Percentiles rank a stretch among this genome's conserved stretches.
Evolutionary conservation across 2,329 filamentous ascomycete species (phyloP).

Genomic region (Penicillium sp.): DNA sequence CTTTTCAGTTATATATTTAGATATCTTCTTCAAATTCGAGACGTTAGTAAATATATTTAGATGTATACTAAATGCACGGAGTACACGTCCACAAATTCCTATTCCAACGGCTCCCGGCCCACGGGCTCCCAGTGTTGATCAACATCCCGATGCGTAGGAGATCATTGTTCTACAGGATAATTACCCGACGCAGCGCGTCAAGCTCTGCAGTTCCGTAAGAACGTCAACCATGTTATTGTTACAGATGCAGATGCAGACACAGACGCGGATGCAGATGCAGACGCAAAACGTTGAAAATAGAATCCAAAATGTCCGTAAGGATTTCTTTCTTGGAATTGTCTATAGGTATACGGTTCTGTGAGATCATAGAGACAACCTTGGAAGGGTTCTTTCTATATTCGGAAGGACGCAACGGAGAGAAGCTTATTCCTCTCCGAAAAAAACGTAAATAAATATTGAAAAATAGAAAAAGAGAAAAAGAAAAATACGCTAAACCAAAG

Average conservation of each 20-base stretch:
- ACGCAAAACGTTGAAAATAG: background rate
- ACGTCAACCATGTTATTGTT: constrained; percentile 11
- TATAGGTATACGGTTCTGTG: background rate
- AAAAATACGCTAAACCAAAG: background rate
- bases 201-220: constrained; percentile 1
- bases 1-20: background rate
- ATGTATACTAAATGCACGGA: background rate
- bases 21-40: background rate
- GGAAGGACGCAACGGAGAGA: background rate
- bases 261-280: background rate
- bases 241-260: constrained; percentile 3
- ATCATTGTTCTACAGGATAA: constrained; percentile 2
- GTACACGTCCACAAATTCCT: background rate
- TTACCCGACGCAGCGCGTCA: constrained; percentile 8
- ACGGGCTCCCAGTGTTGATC: constrained; percentile 13
- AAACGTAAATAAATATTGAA: background rate
- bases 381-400: background rate
- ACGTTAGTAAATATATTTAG: background rate
- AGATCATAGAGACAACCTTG: background rate
- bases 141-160: constrained; percentile 1
- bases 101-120: constrained; percentile 2
- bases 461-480: background rate
- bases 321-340: background rate
- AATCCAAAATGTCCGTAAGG: background rate
- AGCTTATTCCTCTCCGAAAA: background rate